These are phyloP conservation scores for Colletotrichum lini DNA, from an alignment of 2,329 filamentous ascomycete genomes.

Conservation along the genomic window DNA sequence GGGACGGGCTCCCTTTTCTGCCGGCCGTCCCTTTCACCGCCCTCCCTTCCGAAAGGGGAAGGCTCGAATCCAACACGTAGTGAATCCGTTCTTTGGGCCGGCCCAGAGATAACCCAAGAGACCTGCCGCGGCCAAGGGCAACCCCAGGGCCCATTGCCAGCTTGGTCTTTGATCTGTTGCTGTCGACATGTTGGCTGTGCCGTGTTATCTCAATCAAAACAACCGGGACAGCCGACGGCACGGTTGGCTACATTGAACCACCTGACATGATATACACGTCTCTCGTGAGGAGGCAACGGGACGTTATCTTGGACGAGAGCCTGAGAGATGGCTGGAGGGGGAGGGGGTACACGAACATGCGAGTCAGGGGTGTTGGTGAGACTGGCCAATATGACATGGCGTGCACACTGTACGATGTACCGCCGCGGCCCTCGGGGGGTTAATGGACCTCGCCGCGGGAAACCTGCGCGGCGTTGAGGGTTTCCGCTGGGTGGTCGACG, in stretches of 20 bases:
- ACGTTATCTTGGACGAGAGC: neutral
- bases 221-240: neutral
- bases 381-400: neutral
- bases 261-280: too few species aligned
- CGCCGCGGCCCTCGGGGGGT: neutral
- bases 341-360: too few species aligned
- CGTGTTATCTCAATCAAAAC: neutral
- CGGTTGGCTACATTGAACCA: neutral
- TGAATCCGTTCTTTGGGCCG: neutral
- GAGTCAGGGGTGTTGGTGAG: neutral
- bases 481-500: neutral
- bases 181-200: neutral
- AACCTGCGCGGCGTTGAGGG: neutral
- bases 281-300: neutral
- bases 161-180: neutral
- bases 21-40: too few species aligned
- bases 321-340: neutral
- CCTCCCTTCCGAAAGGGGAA: too few species aligned
- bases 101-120: neutral
- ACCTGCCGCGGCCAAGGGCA: neutral
- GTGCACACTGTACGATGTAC: neutral
- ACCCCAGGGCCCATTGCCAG: neutral
- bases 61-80: too few species aligned
- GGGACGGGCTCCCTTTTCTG: too few species aligned
- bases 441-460: constrained; percentile 2